Base-by-base conservation (phyloP, 192 early-diverging fungal species). In the Coemansia sp. region DNA sequence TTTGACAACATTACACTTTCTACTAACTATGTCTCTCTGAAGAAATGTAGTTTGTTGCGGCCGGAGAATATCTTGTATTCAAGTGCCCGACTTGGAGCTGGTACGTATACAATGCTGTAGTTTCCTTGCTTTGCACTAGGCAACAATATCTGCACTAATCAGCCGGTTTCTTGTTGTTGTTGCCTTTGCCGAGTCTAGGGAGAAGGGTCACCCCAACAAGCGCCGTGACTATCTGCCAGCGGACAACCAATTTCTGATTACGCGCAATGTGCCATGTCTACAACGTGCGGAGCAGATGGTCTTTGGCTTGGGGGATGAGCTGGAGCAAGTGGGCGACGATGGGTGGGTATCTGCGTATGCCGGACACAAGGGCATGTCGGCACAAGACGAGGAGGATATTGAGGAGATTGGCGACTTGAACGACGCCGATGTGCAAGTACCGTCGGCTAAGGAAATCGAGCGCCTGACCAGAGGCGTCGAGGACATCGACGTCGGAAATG, bases 1-100 rank as follows among this genome's bases (percentile, higher is more conserved):
- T 38, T 38, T 24, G 54, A 12, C 3, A 15, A 29, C 1, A 22
- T 15, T 59, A 16, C 5, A 34, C 29, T 18, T 15, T 8, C 31
- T 59, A 33, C 57, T 59, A 59, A 59, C 13, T 3, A 34, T 18
- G 34, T 3, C 57, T 6, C 52, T 3, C 10, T 49, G 18, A 13
- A 3, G 6, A 59, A 33, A 8, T 80, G 68, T 84, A 84, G 92
- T 99, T 98, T 87, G 91, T 97, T 60, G 89, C 91, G 36, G 97
- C 97, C 6, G 98, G 98, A 36, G 98, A 99, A 79, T 98, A 95
- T 74, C 90, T 99, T 55, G 95, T 97, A 16, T 96, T 91, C 86
- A 98, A 99, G 78, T 99, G 98, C 76, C 97, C 97, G 13, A 99
- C 98, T 13, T 99, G 98, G 98, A 86, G 86, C 65, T 99, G 98